These are phyloP conservation scores for Rhodofomes roseus DNA, from an alignment of 1,284 basidiomycete species.

Conservation along the genomic window DNA sequence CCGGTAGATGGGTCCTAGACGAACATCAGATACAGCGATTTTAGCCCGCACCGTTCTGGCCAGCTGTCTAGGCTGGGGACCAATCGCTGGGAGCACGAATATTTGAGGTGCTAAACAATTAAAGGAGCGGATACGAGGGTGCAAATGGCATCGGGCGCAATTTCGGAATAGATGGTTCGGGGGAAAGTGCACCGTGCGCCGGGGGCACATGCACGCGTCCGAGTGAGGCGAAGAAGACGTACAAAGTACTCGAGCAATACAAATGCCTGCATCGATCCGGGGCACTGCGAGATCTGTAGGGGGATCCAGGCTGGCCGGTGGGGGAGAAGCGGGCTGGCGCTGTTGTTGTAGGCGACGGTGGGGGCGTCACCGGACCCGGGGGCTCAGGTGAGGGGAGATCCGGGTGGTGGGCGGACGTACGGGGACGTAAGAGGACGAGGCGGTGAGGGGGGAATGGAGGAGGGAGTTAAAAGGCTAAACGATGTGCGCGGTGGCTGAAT, in stretches of 20 bases:
- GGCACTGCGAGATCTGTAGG: not conserved
- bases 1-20: constrained; percentile 1
- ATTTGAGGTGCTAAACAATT: not conserved
- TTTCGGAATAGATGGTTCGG: not conserved
- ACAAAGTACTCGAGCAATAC: not conserved
- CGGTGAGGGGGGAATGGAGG: not conserved
- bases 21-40: not conserved
- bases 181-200: not conserved
- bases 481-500: not conserved
- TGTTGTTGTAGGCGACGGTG: not conserved
- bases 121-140: not conserved
- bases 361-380: not conserved
- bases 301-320: not conserved
- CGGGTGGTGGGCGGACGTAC: not conserved
- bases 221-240: constrained; percentile 3
- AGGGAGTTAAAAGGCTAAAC: constrained; percentile 7
- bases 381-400: constrained; percentile 1
- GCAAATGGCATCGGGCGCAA: not conserved
- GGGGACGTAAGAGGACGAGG: not conserved
- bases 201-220: constrained; percentile 1
- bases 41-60: not conserved
- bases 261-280: not conserved
- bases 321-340: not conserved
- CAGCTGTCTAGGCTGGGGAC: not conserved
- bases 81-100: too few relatives aligned